These are phyloP conservation scores for Arabis hirsuta DNA, from an alignment of 345 rosid genomes.

Conservation along the genomic window DNA sequence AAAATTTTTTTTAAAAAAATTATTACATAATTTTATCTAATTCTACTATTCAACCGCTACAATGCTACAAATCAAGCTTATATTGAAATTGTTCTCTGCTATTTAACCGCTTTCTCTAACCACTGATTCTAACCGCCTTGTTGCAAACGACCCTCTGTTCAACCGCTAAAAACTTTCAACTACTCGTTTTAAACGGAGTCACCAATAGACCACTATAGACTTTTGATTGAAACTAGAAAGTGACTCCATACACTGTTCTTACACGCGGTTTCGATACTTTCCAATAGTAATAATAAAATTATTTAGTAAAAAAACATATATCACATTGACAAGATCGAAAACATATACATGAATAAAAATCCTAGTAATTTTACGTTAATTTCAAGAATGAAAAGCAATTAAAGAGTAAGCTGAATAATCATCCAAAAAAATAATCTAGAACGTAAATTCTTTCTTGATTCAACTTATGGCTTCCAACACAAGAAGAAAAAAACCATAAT, in stretches of 20 bases:
- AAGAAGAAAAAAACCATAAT: neutral
- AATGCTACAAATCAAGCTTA: too few relatives aligned
- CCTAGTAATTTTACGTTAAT: neutral
- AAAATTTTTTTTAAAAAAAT: too few relatives aligned
- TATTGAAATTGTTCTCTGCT: too few relatives aligned
- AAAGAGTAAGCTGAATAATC: neutral
- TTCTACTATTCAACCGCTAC: too few relatives aligned
- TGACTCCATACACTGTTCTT: slow-evolving; percentile 42
- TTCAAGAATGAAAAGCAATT: neutral
- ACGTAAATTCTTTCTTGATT: neutral
- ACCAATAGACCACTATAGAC: neutral
- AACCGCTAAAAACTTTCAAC: too few relatives aligned
- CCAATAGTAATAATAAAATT: neutral
- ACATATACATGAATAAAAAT: neutral
- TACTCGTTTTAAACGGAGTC: too few relatives aligned
- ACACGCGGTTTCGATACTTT: slow-evolving; percentile 47
- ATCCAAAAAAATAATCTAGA: slow-evolving; percentile 1
- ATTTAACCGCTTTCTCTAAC: too few relatives aligned
- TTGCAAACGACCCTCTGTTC: too few relatives aligned
- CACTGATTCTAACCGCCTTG: too few relatives aligned
- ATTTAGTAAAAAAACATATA: neutral
- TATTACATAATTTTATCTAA: too few relatives aligned
- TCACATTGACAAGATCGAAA: slow-evolving; percentile 15
- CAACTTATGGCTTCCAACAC: neutral
- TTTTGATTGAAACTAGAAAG: slow-evolving; percentile 41